Base-by-base conservation (phyloP, 805 yeast genomes). In the Wilhelminamyces savonicus region DNA sequence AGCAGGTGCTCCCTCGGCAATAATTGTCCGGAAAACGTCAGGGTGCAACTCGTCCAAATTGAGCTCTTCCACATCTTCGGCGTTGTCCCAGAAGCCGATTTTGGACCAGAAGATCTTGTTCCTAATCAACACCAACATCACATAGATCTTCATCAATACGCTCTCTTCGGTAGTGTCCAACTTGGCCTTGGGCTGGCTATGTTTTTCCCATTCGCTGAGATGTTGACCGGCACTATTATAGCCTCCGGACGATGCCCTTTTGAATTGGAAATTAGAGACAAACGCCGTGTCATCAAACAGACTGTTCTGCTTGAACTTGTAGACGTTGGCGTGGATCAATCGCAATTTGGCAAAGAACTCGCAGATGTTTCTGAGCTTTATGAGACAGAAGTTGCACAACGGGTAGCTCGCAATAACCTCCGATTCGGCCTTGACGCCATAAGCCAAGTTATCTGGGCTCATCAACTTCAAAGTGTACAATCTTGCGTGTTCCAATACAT, bases 41-140 rank as follows among this genome's bases (percentile, higher is more conserved):
- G 34, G 31, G 5, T 32, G 34, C 12, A 41, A 29, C 20, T 36
- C 43, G 23, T 39, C 44, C 26, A 41, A 16, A 12, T 28, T 31
- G 13, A 31, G 18, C 32, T 13, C 29, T 11, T 24, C 7, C 27
- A 18, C 39, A 34, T 58, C 63, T 23, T 56, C 62, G 5, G 56
- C 61, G 23, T 66, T 51, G 34, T 79, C 83, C 88, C 90, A 82
- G 18, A 78, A 68, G 5, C 97, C 97, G 14, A 80, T 54, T 39
- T 85, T 76, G 7, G 94, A 67, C 90, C 94, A 90, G 56, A 81
- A 84, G 40, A 88, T 64, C 48, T 81, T 79, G 24, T 74, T 72
- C 31, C 95, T 71, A 13, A 85, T 63, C 43, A 77, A 70, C 7
- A 52, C 42, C 22, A 65, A 40, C 41, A 59, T 51, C 25, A 58